Evolutionary conservation across 106 monocot species (phyloP).

Genomic region (Phalaenopsis aphrodite): DNA sequence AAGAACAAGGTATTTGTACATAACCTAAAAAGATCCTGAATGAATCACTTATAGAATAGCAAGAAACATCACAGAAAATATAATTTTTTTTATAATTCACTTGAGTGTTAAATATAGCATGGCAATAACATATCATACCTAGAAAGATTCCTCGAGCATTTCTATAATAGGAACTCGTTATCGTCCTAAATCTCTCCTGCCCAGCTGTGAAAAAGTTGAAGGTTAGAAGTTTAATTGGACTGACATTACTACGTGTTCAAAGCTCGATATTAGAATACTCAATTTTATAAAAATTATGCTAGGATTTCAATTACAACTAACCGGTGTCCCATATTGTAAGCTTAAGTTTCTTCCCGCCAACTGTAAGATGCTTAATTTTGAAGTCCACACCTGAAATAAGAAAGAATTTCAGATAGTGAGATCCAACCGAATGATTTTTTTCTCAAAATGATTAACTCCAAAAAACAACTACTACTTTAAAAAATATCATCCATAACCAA

Average conservation of each 20-base stretch:
- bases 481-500: not conserved
- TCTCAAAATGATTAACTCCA: not conserved
- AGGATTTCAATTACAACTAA: slow-evolving; percentile 14
- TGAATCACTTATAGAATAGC: not conserved
- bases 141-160: slow-evolving; percentile 53
- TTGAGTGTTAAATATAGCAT: not conserved
- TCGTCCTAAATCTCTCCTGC: slow-evolving; percentile 45
- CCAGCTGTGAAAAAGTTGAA: slow-evolving; percentile 33
- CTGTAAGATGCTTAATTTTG: slow-evolving; percentile 55
- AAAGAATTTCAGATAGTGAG: not conserved
- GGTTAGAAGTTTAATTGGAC: not conserved
- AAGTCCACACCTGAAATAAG: slow-evolving; percentile 46
- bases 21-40: not conserved
- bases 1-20: not conserved
- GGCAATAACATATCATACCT: slow-evolving; percentile 19
- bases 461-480: not conserved
- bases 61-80: not conserved
- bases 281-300: not conserved
- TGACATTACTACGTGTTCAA: not conserved
- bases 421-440: not conserved
- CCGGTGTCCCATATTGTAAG: slow-evolving; percentile 89
- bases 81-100: not conserved
- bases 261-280: not conserved
- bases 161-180: slow-evolving; percentile 57
- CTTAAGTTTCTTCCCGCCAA: slow-evolving; percentile 69